Conservation (phyloP, 1,284 basidiomycete genomes). For the Flammula alnicola region DNA sequence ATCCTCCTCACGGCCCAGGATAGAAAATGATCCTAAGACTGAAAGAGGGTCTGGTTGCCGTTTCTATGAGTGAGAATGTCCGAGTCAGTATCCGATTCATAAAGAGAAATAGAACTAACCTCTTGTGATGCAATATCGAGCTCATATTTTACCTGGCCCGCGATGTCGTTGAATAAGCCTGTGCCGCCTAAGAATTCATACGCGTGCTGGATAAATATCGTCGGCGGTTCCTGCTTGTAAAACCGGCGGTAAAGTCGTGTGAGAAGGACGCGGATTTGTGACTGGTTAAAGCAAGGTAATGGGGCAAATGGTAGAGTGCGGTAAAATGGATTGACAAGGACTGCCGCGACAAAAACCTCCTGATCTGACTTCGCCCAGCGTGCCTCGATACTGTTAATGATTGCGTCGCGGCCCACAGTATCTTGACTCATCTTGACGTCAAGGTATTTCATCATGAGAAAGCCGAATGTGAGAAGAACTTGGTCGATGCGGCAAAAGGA, state of each 20-base stretch:
- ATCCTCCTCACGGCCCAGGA: too few relatives aligned
- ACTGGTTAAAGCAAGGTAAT: background rate
- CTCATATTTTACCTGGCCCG: background rate
- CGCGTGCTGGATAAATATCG: background rate
- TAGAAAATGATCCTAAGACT: constrained; percentile 13
- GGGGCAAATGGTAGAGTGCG: background rate
- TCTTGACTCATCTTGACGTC: constrained; percentile 20
- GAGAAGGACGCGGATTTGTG: background rate
- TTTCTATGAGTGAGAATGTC: constrained; percentile 7
- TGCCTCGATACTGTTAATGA: constrained; percentile 40
- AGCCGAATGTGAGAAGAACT: constrained; percentile 42
- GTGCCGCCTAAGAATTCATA: background rate
- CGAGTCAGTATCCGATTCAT: too few relatives aligned
- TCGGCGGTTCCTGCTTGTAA: background rate
- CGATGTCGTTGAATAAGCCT: background rate
- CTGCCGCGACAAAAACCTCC: constrained; percentile 44
- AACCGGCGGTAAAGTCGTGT: background rate
- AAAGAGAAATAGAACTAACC: too few relatives aligned
- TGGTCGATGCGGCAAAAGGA: constrained; percentile 38
- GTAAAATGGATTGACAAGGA: constrained; percentile 43
- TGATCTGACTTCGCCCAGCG: constrained; percentile 47
- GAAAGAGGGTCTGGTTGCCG: constrained; percentile 24
- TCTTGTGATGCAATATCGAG: background rate
- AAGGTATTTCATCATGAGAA: constrained; percentile 29
- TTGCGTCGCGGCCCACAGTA: constrained; percentile 18